These are phyloP conservation scores for Diaporthe nobilis DNA, from an alignment of 2,329 filamentous ascomycete genomes.

Conservation along the genomic window DNA sequence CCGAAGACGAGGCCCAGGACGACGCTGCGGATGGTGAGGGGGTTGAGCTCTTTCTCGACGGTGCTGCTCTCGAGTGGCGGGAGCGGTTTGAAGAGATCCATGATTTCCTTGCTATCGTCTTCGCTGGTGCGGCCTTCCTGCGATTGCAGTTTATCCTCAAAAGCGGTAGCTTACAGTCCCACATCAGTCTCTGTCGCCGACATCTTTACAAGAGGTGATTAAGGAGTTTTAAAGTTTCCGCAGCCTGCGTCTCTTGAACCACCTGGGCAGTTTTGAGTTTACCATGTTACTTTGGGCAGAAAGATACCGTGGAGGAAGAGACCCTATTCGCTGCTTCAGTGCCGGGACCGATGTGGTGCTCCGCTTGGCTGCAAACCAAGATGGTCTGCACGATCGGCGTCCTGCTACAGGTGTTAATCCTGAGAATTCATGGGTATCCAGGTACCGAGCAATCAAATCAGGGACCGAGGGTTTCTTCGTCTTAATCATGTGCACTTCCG, in stretches of 20 bases:
- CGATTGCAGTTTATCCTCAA: no score
- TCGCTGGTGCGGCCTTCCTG: background rate
- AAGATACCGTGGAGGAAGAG: background rate
- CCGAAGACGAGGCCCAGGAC: background rate
- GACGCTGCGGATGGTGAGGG: background rate
- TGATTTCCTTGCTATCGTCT: background rate
- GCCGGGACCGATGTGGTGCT: background rate
- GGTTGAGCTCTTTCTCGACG: background rate
- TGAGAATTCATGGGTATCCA: background rate
- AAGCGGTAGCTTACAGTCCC: no score
- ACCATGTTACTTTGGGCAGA: background rate
- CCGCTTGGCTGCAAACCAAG: background rate
- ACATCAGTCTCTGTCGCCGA: no score
- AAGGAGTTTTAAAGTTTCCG: background rate
- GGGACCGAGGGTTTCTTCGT: no score
- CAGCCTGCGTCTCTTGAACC: background rate
- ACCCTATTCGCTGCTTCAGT: background rate
- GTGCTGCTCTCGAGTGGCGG: background rate
- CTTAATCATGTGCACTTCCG: no score
- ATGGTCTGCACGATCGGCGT: background rate
- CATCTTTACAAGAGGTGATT: no score
- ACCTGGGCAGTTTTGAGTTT: background rate
- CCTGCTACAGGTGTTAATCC: background rate
- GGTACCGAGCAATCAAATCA: background rate
- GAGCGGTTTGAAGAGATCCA: background rate